Evolutionary conservation across 441 rosid species (phyloP).

Genomic region (Erodium trifolium): DNA sequence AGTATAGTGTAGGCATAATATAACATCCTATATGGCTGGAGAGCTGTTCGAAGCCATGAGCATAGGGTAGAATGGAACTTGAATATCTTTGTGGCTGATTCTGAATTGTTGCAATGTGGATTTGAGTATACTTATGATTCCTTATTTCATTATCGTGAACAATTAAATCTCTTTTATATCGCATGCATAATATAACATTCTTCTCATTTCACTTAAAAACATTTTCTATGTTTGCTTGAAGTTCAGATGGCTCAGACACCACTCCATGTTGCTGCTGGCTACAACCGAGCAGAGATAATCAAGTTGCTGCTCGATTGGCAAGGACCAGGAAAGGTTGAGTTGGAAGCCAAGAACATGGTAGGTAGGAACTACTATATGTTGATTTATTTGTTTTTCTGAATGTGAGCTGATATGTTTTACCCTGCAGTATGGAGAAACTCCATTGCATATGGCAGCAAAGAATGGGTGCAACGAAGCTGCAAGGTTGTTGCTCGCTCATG

Average conservation of each 20-base stretch:
- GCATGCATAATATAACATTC: background rate
- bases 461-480: conserved; percentile 84
- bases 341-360: conserved; percentile 83
- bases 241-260: conserved; percentile 92
- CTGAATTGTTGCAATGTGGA: too few relatives aligned
- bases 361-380: conserved; percentile 5
- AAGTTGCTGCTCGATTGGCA: conserved; percentile 59
- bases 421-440: conserved; percentile 92
- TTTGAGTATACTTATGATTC: too few relatives aligned
- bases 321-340: conserved; percentile 62
- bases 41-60: background rate
- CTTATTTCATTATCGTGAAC: background rate
- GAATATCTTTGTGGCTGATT: background rate
- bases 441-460: conserved; percentile 97
- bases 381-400: conserved; percentile 6
- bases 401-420: conserved; percentile 14
- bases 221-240: conserved; percentile 14
- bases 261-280: conserved; percentile 73
- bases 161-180: background rate
- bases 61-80: background rate
- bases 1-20: too few relatives aligned
- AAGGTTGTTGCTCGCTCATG: conserved; percentile 59
- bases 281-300: conserved; percentile 59
- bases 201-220: background rate
- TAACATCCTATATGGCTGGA: too few relatives aligned